A percentile compares a stretch with the other conserved stretches of the same genome.
Evolutionary conservation across 306 rosid species (phyloP).

Genomic region (Ceratonia siliqua): DNA sequence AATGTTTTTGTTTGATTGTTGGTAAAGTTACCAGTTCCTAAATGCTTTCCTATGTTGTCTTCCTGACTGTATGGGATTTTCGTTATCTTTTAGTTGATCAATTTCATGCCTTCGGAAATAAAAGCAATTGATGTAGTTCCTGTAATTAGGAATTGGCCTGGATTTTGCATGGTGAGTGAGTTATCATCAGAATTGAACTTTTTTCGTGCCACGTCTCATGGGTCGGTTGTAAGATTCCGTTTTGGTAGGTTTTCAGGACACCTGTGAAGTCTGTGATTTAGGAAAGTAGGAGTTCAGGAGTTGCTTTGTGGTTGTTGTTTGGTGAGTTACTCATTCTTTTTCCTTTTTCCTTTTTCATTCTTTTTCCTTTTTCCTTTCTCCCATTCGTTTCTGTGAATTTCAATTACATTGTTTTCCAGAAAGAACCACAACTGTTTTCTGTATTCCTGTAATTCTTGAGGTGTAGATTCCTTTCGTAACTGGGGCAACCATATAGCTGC

Average conservation of each 20-base stretch:
- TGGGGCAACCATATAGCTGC: not conserved
- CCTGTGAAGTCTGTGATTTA: not conserved
- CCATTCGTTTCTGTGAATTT: not conserved
- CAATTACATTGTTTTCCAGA: not conserved
- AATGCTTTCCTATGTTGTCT: not conserved
- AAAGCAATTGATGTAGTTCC: not conserved
- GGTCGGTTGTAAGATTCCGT: not conserved
- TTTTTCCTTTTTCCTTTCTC: not conserved
- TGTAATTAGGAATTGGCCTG: not conserved
- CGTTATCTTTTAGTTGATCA: not conserved
- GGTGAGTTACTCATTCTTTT: not conserved
- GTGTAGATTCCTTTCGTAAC: not conserved
- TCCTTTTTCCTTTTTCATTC: not conserved
- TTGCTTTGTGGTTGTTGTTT: not conserved
- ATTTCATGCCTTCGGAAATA: not conserved
- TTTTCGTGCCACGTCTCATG: conserved; percentile 29
- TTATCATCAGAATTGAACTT: conserved; percentile 26
- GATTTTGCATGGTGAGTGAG: conserved; percentile 17
- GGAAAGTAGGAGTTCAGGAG: not conserved
- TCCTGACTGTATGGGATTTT: not conserved
- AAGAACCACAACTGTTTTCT: not conserved
- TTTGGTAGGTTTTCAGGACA: conserved; percentile 12
- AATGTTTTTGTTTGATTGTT: not conserved
- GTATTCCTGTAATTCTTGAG: not conserved
- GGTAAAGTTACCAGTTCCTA: not conserved